Evolutionary conservation across 306 rosid genomes (phyloP), one percentile per base, ranked within the genome.

Genomic region (Crataegus laevigata): DNA sequence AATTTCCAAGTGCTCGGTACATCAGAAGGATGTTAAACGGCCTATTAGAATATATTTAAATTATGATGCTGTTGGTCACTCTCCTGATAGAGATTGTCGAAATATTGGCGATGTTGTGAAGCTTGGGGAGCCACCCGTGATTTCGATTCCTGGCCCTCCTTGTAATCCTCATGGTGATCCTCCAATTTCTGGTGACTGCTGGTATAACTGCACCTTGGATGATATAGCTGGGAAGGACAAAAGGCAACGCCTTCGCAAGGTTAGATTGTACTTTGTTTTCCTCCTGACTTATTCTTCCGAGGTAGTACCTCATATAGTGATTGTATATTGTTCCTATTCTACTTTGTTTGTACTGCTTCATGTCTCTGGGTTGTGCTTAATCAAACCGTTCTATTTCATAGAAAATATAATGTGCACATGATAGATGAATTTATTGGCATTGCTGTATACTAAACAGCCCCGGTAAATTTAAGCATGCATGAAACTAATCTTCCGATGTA

Each of bases 31-130:
- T 82, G 89, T 69, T 18, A 94, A 90, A 76, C 80, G 83, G 71
- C 96, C 98, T 26, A 94, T 94, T 68, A 90, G 98, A 83, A 94
- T 94, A 76, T 94, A 88, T 90, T 86, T 94, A 69, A 94, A 94
- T 86, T 94, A 94, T 79, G 98, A 91, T 81, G 98, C 97, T 24
- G 98, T 94, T 71, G 98, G 98, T 79, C 98, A 94, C 81, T 94
- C 97, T 3, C 83, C 91, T 17, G 98, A 94, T 59, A 87, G 98
- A 81, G 98, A 94, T 76, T 94, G 98, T 79, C 93, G 81, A 75
- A 84, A 80, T 71, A 75, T 87, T 71, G 98, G 97, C 2, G 88
- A 90, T 59, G 82, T 87, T 86, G 98, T 94, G 72, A 94, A 91
- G 98, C 96, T 94, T 28, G 98, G 98, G 40, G 98, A 94, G 86